Conservation (phyloP, 2,329 filamentous ascomycete species). For the Colletotrichum costaricense region DNA sequence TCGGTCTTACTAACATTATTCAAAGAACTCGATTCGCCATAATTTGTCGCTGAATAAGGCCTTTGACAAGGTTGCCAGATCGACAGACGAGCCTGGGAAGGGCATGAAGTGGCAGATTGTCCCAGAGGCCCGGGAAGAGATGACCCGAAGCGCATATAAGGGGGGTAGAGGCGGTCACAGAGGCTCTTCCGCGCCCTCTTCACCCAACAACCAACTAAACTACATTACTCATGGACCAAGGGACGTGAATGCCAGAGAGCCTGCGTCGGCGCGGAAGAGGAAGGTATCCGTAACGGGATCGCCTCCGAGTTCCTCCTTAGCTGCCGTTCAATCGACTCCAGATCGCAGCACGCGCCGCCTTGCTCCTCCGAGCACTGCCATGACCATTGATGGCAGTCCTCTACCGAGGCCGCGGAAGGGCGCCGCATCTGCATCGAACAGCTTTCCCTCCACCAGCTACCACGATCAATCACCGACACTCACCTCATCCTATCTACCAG, state of each 20-base stretch:
- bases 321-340: conserved; percentile 67
- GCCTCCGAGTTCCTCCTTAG: conserved; percentile 60
- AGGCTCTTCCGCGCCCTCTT: conserved; percentile 78
- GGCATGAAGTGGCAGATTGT: conserved; percentile 99
- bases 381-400: conserved; percentile 70
- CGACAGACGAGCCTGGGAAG: conserved; percentile 95
- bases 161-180: conserved; percentile 72
- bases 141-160: conserved; percentile 78
- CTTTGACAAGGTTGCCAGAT: conserved; percentile 92
- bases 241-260: conserved; percentile 64
- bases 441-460: conserved; percentile 60
- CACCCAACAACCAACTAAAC: conserved; percentile 68
- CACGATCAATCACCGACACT: conserved; percentile 70
- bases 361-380: conserved; percentile 44
- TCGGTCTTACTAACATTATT: conserved; percentile 39
- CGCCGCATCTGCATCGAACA: conserved; percentile 55
- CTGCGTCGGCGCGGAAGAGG: conserved; percentile 65
- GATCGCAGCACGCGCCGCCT: conserved; percentile 57
- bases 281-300: conserved; percentile 66
- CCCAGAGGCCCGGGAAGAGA: conserved; percentile 85
- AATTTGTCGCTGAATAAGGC: conserved; percentile 95
- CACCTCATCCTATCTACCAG: conserved; percentile 71
- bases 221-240: conserved; percentile 70
- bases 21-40: conserved; percentile 92
- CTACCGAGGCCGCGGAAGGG: conserved; percentile 67